Evolutionary conservation across 2,329 filamentous ascomycete genomes (phyloP).

Genomic region (Fusarium sp.): DNA sequence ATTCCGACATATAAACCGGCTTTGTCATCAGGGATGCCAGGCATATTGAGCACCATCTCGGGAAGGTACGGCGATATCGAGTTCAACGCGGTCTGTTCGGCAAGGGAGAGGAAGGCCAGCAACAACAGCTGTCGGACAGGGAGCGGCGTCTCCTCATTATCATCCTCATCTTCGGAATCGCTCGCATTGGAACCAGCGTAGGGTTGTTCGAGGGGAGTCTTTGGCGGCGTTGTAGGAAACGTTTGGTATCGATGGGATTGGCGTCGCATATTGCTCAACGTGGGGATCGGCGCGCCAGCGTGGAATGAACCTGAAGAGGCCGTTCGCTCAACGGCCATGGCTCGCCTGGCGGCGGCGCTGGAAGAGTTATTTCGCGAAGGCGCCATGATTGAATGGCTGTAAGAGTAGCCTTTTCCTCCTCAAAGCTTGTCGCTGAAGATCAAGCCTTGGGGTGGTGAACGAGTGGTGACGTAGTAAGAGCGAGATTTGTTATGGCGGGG

Average conservation of each 20-base stretch:
- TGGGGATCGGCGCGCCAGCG: conserved; percentile 62
- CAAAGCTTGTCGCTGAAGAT: conserved; percentile 18
- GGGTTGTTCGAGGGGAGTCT: conserved; percentile 67
- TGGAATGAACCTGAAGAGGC: conserved; percentile 62
- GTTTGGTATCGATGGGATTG: conserved; percentile 77
- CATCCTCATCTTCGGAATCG: conserved; percentile 47
- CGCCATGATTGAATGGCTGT: conserved; percentile 30
- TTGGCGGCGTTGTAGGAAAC: conserved; percentile 80
- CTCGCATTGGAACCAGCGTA: conserved; percentile 43
- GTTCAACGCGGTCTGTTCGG: conserved; percentile 96
- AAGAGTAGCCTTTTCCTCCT: not conserved
- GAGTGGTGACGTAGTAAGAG: conserved; percentile 35
- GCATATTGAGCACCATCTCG: conserved; percentile 88
- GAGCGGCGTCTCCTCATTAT: conserved; percentile 75
- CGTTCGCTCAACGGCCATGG: conserved; percentile 35
- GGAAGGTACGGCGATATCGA: conserved; percentile 96
- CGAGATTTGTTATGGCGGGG: conserved; percentile 32
- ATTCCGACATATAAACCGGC: conserved; percentile 90
- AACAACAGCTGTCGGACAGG: conserved; percentile 85
- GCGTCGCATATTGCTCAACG: conserved; percentile 52
- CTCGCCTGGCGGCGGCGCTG: conserved; percentile 12
- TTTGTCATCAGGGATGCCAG: conserved; percentile 76
- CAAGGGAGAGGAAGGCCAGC: conserved; percentile 86
- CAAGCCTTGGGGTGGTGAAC: not conserved
- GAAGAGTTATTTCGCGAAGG: conserved; percentile 25